phyloP scores from a whole-genome alignment of 768 basidiomycete species.

The Boletus reticulatus region DNA sequence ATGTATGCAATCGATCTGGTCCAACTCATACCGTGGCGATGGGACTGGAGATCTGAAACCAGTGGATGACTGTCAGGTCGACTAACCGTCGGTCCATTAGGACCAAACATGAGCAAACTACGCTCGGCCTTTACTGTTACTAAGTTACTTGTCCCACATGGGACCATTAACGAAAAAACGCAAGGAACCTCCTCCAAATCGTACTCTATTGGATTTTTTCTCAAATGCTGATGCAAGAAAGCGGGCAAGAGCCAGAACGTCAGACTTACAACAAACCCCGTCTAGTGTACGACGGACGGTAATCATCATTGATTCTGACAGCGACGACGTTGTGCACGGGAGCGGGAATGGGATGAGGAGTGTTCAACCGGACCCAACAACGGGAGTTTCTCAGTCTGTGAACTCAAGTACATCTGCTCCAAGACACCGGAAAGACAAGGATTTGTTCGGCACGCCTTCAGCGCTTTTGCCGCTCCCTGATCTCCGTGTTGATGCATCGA shows the following conservation, averaged over 20 bases:
- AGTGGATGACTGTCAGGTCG: too few relatives aligned
- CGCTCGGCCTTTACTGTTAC: too few relatives aligned
- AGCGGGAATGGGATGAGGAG: background rate
- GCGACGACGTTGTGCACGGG: slow-evolving; percentile 34
- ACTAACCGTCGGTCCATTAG: too few relatives aligned
- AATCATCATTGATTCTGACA: slow-evolving; percentile 65
- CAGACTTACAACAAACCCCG: background rate
- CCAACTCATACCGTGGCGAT: too few relatives aligned
- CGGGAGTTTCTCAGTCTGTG: background rate
- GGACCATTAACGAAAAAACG: slow-evolving; percentile 36
- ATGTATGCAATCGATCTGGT: too few relatives aligned
- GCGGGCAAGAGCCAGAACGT: slow-evolving; percentile 14
- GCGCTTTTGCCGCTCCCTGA: slow-evolving; percentile 15
- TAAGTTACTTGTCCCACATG: too few relatives aligned
- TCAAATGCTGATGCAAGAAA: slow-evolving; percentile 21
- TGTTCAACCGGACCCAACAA: background rate
- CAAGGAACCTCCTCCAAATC: slow-evolving; percentile 28
- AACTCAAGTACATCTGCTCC: background rate
- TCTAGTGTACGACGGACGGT: slow-evolving; percentile 17
- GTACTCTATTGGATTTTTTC: slow-evolving; percentile 51
- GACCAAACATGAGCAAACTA: too few relatives aligned
- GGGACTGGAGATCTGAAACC: too few relatives aligned
- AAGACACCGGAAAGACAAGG: background rate
- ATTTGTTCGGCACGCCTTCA: slow-evolving; percentile 27
- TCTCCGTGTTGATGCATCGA: background rate